Evolutionary conservation across 768 basidiomycete species (phyloP).

Genomic region (Myochromella boudieri): DNA sequence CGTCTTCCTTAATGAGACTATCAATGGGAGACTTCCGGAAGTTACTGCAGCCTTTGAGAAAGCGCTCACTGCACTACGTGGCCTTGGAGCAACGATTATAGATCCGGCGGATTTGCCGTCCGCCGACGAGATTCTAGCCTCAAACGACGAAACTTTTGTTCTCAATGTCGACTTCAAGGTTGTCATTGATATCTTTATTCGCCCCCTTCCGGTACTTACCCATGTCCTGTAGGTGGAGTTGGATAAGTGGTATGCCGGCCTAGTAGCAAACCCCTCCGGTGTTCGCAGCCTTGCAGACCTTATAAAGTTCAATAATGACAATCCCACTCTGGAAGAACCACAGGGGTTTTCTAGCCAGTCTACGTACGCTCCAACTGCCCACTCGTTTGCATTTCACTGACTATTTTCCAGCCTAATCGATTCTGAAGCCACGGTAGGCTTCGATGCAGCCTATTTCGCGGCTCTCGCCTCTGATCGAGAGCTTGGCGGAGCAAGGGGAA

Average conservation of each 20-base stretch:
- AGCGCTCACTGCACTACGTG: slow-evolving; percentile 34
- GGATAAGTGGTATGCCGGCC: slow-evolving; percentile 43
- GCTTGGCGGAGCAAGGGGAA: slow-evolving; percentile 50
- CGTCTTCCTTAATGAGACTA: slow-evolving; percentile 33
- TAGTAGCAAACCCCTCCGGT: slow-evolving; percentile 55
- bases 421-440: slow-evolving; percentile 38
- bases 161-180: slow-evolving; percentile 63
- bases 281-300: slow-evolving; percentile 56
- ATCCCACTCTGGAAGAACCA: slow-evolving; percentile 50
- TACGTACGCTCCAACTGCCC: slow-evolving; percentile 22
- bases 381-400: background rate
- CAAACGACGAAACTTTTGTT: slow-evolving; percentile 56
- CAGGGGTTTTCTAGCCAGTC: slow-evolving; percentile 36
- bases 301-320: slow-evolving; percentile 54
- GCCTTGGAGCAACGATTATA: slow-evolving; percentile 50
- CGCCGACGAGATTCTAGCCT: slow-evolving; percentile 45
- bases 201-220: too few relatives aligned
- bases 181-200: too few relatives aligned
- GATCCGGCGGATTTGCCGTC: slow-evolving; percentile 65
- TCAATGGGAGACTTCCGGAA: slow-evolving; percentile 32
- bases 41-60: slow-evolving; percentile 38
- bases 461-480: slow-evolving; percentile 45
- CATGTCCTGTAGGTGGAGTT: slow-evolving; percentile 59
- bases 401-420: slow-evolving; percentile 31
- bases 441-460: slow-evolving; percentile 42